A percentile compares a stretch with the other conserved stretches of the same genome.
Evolutionary conservation across 192 early-diverging fungal species (phyloP).

Genomic region (Umbelopsis ramanniana): DNA sequence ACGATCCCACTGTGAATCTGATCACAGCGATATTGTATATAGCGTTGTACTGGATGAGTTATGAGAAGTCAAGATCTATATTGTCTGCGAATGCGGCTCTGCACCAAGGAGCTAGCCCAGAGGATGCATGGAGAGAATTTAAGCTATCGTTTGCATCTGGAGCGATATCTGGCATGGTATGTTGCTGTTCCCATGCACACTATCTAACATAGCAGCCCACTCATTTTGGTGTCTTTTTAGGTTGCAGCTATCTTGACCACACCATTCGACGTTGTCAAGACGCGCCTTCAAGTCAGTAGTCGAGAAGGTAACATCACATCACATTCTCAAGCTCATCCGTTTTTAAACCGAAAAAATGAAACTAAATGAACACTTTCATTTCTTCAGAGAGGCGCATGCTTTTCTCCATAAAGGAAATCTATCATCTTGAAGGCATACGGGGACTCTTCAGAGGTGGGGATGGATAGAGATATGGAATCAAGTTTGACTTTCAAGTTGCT

Average conservation of each 20-base stretch:
- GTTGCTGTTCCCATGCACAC: not conserved
- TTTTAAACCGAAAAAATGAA: not conserved
- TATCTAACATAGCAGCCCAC: not conserved
- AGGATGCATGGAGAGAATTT: conserved; percentile 54
- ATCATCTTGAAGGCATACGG: conserved; percentile 51
- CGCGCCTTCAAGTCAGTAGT: conserved; percentile 75
- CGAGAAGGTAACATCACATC: conserved; percentile 25
- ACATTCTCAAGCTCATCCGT: not conserved
- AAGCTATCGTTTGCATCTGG: conserved; percentile 79
- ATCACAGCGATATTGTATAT: not conserved
- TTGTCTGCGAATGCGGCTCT: conserved; percentile 27
- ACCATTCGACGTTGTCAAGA: conserved; percentile 97
- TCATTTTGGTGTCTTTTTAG: conserved; percentile 35
- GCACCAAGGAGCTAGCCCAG: not conserved
- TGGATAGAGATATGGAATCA: not conserved
- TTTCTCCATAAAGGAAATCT: conserved; percentile 45
- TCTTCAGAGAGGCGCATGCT: conserved; percentile 34
- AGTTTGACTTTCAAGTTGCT: not conserved
- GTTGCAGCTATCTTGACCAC: conserved; percentile 86
- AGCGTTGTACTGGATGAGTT: conserved; percentile 93
- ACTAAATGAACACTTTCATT: not conserved
- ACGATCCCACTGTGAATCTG: not conserved
- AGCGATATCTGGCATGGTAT: conserved; percentile 82
- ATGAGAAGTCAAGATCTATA: conserved; percentile 62
- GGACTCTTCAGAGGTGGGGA: conserved; percentile 58